phyloP scores from a whole-genome alignment of 2,329 filamentous ascomycete species.

The Fusarium haematococcum region DNA sequence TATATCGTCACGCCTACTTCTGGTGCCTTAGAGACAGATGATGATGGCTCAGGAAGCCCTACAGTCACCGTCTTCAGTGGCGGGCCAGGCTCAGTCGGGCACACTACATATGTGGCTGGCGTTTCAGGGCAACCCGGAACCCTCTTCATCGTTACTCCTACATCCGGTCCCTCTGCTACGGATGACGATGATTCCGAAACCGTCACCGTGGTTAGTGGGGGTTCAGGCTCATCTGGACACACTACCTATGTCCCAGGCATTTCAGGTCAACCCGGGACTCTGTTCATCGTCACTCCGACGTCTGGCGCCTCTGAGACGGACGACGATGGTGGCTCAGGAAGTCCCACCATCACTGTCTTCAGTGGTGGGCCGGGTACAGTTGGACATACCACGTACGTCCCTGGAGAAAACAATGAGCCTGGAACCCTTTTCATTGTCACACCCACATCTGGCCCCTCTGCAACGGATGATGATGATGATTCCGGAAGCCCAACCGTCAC shows the following conservation, averaged over 20 bases:
- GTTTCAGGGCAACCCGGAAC: background rate
- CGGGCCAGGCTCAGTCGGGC: background rate
- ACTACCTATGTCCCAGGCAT: constrained; percentile 3
- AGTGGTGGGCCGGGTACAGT: background rate
- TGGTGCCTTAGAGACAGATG: background rate
- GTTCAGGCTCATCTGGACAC: background rate
- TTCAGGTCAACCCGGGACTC: background rate
- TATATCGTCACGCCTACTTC: background rate
- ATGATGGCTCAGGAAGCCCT: background rate
- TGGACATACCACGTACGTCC: background rate
- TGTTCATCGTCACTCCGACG: constrained; percentile 15
- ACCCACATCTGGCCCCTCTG: background rate
- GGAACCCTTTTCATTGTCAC: background rate
- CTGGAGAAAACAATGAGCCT: background rate
- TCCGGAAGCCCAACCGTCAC: constrained; percentile 3
- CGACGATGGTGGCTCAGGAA: background rate
- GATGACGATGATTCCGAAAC: background rate
- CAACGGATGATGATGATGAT: background rate
- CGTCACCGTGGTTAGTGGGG: constrained; percentile 16
- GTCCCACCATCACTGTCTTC: constrained; percentile 9
- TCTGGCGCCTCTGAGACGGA: background rate
- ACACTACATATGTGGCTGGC: background rate
- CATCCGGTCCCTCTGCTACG: background rate
- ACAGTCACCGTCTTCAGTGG: constrained; percentile 5
- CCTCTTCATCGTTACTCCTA: background rate